A percentile compares a stretch with the other conserved stretches of the same genome.
phyloP scores from a whole-genome alignment of 768 basidiomycete species.

The Tulasnella sp. region DNA sequence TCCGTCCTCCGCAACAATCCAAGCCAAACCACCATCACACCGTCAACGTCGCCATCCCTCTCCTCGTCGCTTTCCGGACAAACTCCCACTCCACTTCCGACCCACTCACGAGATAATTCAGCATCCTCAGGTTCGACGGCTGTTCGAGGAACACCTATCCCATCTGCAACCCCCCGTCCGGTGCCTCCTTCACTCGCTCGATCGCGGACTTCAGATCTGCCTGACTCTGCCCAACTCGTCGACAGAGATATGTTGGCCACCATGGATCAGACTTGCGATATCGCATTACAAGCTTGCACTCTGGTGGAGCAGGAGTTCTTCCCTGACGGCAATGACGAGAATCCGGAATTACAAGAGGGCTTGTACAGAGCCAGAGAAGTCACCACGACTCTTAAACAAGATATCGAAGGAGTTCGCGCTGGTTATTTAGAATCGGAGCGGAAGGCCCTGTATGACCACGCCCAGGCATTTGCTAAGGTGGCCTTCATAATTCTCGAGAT shows the following conservation, averaged over 20 bases:
- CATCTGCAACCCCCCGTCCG: slow-evolving; percentile 38
- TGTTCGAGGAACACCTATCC: slow-evolving; percentile 35
- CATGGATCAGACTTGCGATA: slow-evolving; percentile 70
- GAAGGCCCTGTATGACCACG: slow-evolving; percentile 67
- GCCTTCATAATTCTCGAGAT: slow-evolving; percentile 37
- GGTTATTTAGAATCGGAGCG: slow-evolving; percentile 53
- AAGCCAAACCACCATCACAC: slow-evolving; percentile 6
- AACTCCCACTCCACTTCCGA: slow-evolving; percentile 40
- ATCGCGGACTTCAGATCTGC: slow-evolving; percentile 45
- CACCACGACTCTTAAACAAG: slow-evolving; percentile 58
- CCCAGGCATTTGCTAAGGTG: slow-evolving; percentile 78
- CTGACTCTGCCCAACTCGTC: slow-evolving; percentile 54
- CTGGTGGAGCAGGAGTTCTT: slow-evolving; percentile 65
- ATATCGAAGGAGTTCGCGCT: slow-evolving; percentile 55
- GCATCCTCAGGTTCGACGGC: slow-evolving; percentile 34
- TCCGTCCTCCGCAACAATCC: slow-evolving; percentile 18
- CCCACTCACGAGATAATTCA: slow-evolving; percentile 30
- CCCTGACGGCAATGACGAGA: slow-evolving; percentile 33
- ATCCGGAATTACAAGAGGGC: slow-evolving; percentile 48
- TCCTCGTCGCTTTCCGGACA: slow-evolving; percentile 35
- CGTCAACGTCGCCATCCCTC: slow-evolving; percentile 36
- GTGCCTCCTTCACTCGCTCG: slow-evolving; percentile 39
- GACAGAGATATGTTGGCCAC: slow-evolving; percentile 76
- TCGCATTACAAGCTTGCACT: slow-evolving; percentile 78
- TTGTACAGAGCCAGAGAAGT: slow-evolving; percentile 60